Percentiles rank a stretch among this genome's conserved stretches.
phyloP scores from a whole-genome alignment of 495 filamentous ascomycete genomes.

The Amphirosellinia nigrospora region DNA sequence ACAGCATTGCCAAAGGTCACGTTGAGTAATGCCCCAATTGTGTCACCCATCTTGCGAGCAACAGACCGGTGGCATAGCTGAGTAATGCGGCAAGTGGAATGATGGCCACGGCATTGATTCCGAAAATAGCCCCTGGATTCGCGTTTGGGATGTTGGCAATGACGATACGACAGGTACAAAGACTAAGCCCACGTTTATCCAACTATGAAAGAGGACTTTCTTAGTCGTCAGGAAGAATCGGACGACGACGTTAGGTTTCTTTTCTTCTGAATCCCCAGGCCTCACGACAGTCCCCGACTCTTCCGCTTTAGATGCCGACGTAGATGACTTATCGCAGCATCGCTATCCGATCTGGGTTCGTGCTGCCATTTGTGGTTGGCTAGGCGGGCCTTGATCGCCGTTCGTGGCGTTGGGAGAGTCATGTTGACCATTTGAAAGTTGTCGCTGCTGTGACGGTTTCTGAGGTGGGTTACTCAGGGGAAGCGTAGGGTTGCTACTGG shows the following conservation, averaged over 20 bases:
- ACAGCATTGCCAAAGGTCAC: conserved; percentile 91
- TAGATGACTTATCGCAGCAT: conserved; percentile 36
- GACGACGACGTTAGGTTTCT: conserved; percentile 51
- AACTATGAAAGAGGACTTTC: conserved; percentile 67
- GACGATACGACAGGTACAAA: conserved; percentile 83
- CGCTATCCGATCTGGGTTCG: conserved; percentile 31
- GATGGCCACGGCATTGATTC: conserved; percentile 83
- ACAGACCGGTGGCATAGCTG: conserved; percentile 80
- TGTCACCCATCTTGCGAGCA: conserved; percentile 77
- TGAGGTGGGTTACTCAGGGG: conserved; percentile 41
- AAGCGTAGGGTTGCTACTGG: conserved; percentile 42
- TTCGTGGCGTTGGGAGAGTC: conserved; percentile 29
- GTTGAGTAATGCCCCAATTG: conserved; percentile 80
- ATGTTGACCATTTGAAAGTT: conserved; percentile 37
- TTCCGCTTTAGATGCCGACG: conserved; percentile 58
- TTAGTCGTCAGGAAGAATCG: conserved; percentile 59
- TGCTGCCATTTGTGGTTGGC: conserved; percentile 20
- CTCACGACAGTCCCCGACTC: conserved; percentile 63
- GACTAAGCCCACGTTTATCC: conserved; percentile 78
- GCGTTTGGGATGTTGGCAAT: conserved; percentile 54
- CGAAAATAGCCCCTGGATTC: conserved; percentile 61
- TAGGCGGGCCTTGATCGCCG: conserved; percentile 28
- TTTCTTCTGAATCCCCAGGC: conserved; percentile 33
- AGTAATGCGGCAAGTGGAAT: conserved; percentile 82
- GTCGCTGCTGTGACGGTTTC: conserved; percentile 17